These are phyloP conservation scores for Eruca vesicaria DNA, from an alignment of 441 rosid species.

Conservation along the genomic window DNA sequence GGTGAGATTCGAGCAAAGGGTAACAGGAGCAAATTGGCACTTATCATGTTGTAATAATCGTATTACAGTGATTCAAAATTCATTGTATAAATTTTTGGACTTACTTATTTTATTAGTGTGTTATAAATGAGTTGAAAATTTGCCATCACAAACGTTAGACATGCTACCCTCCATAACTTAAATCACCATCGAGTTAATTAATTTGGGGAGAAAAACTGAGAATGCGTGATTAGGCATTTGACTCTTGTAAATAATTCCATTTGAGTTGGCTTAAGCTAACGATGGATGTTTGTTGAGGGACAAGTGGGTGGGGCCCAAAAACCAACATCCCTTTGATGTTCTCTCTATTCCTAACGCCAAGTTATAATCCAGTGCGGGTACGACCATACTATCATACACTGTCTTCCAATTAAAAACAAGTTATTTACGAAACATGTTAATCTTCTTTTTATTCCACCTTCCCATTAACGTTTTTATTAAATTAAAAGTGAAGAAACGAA, in stretches of 20 bases:
- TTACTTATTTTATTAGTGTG: too few species aligned
- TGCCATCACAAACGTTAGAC: too few species aligned
- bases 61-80: too few species aligned
- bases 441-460: neutral
- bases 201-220: neutral
- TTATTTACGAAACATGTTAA: neutral
- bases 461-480: slow-evolving; percentile 14
- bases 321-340: slow-evolving; percentile 19
- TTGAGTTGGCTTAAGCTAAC: slow-evolving; percentile 4
- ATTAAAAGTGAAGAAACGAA: neutral
- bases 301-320: slow-evolving; percentile 22
- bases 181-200: neutral
- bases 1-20: too few species aligned
- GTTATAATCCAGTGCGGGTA: neutral
- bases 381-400: neutral
- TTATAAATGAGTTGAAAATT: too few species aligned
- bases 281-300: neutral
- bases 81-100: too few species aligned
- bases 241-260: neutral
- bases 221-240: slow-evolving; percentile 1
- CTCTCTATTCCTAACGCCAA: neutral
- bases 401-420: neutral
- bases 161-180: neutral
- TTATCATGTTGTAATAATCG: too few species aligned
- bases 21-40: too few species aligned